Percentiles rank a stretch among this genome's conserved stretches.
These are phyloP conservation scores for Aspergillus amoenus DNA, from an alignment of 2,329 filamentous ascomycete species.

Conservation along the genomic window DNA sequence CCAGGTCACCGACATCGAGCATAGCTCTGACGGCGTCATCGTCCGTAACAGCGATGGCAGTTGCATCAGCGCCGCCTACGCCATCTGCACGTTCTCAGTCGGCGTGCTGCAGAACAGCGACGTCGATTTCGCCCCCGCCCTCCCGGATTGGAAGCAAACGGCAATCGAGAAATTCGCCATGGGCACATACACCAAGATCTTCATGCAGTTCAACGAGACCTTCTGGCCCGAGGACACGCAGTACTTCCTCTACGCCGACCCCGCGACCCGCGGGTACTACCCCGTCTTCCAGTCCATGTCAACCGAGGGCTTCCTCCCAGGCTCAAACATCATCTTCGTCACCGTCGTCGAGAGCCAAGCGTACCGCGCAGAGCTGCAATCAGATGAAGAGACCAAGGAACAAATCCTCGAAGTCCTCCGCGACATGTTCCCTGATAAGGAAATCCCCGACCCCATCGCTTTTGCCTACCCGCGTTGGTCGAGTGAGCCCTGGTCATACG, in stretches of 20 bases:
- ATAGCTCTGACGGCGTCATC: slow-evolving; percentile 54
- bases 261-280: slow-evolving; percentile 51
- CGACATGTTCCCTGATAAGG: slow-evolving; percentile 59
- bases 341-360: slow-evolving; percentile 60
- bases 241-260: slow-evolving; percentile 55
- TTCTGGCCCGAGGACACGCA: slow-evolving; percentile 63
- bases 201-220: slow-evolving; percentile 65
- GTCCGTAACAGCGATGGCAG: slow-evolving; percentile 54
- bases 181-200: slow-evolving; percentile 73
- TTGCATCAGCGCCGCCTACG: slow-evolving; percentile 61
- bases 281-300: slow-evolving; percentile 66
- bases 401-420: slow-evolving; percentile 60
- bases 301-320: slow-evolving; percentile 57
- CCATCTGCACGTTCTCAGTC: slow-evolving; percentile 66
- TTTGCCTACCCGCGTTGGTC: slow-evolving; percentile 65
- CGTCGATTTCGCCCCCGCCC: slow-evolving; percentile 57
- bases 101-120: slow-evolving; percentile 65
- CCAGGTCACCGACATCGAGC: slow-evolving; percentile 55
- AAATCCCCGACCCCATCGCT: slow-evolving; percentile 58
- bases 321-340: slow-evolving; percentile 64
- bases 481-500: slow-evolving; percentile 51
- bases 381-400: slow-evolving; percentile 56
- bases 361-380: slow-evolving; percentile 59
- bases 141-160: slow-evolving; percentile 64
- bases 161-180: slow-evolving; percentile 66